Percentiles rank a stretch among this genome's conserved stretches.
phyloP scores from a whole-genome alignment of 306 rosid genomes.

The Cucurbita argyrosperma region DNA sequence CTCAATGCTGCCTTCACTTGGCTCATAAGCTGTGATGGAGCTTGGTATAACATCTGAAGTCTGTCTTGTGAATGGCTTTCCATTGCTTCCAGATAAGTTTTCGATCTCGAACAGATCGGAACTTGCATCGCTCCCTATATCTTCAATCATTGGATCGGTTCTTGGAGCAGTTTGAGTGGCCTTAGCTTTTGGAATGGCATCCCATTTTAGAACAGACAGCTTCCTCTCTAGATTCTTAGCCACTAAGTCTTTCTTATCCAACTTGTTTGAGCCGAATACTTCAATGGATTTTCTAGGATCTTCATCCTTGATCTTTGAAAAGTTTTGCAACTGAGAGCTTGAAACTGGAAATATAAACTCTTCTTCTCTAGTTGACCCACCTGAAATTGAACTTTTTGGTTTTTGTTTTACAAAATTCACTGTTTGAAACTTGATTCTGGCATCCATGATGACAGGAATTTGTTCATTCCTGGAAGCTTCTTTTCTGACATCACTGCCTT shows the following conservation, averaged over 20 bases:
- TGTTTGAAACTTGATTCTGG: conserved; percentile 6
- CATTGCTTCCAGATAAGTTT: conserved; percentile 11
- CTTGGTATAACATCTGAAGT: conserved; percentile 15
- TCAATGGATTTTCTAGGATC: conserved; percentile 21
- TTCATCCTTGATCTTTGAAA: conserved; percentile 6
- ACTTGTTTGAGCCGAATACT: conserved; percentile 24
- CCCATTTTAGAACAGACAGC: conserved; percentile 29
- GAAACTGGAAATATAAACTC: conserved; percentile 4
- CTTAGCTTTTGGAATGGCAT: conserved; percentile 32
- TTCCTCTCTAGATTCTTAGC: conserved; percentile 25
- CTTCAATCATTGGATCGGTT: conserved; percentile 6
- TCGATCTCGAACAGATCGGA: conserved; percentile 44
- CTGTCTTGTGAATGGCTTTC: conserved; percentile 6
- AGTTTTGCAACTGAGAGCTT: conserved; percentile 5
- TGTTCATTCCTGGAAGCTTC: conserved; percentile 1
- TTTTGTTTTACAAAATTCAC: conserved; percentile 2
- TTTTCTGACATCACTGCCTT: conserved; percentile 4
- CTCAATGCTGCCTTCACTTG: conserved; percentile 28
- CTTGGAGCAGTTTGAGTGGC: not conserved
- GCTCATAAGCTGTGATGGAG: conserved; percentile 16
- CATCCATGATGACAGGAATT: not conserved
- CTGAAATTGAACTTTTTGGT: conserved; percentile 3
- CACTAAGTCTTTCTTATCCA: conserved; percentile 9
- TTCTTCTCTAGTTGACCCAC: conserved; percentile 16
- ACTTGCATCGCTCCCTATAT: conserved; percentile 30